These are phyloP conservation scores for Camellia lanceoleosa DNA, from an alignment of 148 eudicot species.

Conservation along the genomic window DNA sequence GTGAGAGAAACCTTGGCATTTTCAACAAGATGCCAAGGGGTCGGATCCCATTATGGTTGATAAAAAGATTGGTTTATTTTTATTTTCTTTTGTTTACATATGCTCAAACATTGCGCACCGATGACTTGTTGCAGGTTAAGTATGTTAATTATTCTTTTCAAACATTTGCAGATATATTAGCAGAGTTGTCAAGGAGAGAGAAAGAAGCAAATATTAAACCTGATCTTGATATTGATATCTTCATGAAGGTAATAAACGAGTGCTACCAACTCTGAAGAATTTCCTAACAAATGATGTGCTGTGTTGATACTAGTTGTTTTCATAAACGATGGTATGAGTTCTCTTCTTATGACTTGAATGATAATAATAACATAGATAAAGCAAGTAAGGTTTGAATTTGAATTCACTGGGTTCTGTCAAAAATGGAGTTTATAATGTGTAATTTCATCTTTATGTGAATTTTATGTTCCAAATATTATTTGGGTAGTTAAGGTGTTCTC, in stretches of 20 bases:
- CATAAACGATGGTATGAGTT: too few relatives aligned
- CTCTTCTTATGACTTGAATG: too few relatives aligned
- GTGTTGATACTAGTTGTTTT: background rate
- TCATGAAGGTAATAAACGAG: conserved; percentile 59
- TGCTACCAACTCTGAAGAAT: background rate
- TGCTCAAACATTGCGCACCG: too few relatives aligned
- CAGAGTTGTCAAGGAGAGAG: conserved; percentile 70
- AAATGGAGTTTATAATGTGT: too few relatives aligned
- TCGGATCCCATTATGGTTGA: conserved; percentile 69
- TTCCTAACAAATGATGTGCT: background rate
- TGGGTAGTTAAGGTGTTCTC: background rate
- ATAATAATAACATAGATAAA: too few relatives aligned
- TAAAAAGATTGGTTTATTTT: background rate
- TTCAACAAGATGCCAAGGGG: conserved; percentile 77
- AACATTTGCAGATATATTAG: conserved; percentile 48
- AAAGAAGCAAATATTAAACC: conserved; percentile 68
- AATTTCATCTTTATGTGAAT: too few relatives aligned
- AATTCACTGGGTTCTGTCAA: too few relatives aligned
- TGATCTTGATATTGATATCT: conserved; percentile 70
- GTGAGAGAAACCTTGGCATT: conserved; percentile 77
- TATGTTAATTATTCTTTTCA: background rate
- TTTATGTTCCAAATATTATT: too few relatives aligned
- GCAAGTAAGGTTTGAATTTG: too few relatives aligned
- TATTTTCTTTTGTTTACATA: background rate
- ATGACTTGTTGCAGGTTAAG: too few relatives aligned